Evolutionary conservation across 1,139 yeast genomes (phyloP).

Genomic region (Suhomyces panamericanus): DNA sequence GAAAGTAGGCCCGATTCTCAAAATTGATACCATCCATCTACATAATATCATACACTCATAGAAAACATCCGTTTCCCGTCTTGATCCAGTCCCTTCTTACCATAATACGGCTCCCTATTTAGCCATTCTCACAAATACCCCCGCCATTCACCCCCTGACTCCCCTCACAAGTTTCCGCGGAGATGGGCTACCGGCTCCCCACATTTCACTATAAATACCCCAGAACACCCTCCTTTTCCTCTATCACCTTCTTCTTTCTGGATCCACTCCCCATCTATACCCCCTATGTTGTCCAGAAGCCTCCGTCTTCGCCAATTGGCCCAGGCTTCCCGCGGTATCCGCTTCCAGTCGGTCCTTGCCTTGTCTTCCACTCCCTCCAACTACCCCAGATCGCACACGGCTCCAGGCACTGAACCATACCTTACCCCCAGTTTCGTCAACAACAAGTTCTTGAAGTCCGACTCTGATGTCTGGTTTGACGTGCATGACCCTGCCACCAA

Average conservation of each 20-base stretch:
- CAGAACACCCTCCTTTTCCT: background rate
- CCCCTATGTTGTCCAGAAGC: constrained; percentile 13
- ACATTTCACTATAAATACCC: background rate
- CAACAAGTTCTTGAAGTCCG: constrained; percentile 58
- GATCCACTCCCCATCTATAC: background rate
- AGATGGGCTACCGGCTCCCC: constrained; percentile 3
- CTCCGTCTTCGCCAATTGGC: constrained; percentile 9
- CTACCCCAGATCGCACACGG: constrained; percentile 51
- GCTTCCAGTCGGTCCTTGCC: constrained; percentile 25
- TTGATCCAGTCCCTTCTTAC: no score
- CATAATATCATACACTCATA: no score
- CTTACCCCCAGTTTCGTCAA: constrained; percentile 59
- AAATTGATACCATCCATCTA: no score
- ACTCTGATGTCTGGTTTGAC: constrained; percentile 63
- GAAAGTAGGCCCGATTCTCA: no score
- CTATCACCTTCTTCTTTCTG: background rate
- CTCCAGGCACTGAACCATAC: constrained; percentile 42
- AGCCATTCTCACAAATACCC: no score
- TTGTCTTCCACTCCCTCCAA: constrained; percentile 34
- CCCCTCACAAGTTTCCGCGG: background rate
- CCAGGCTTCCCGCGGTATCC: constrained; percentile 9
- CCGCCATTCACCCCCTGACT: no score
- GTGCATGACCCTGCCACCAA: constrained; percentile 79
- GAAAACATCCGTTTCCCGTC: no score
- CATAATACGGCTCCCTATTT: no score